phyloP scores from a whole-genome alignment of 352 stramenopile species.

The Globisporangium spinosum region DNA sequence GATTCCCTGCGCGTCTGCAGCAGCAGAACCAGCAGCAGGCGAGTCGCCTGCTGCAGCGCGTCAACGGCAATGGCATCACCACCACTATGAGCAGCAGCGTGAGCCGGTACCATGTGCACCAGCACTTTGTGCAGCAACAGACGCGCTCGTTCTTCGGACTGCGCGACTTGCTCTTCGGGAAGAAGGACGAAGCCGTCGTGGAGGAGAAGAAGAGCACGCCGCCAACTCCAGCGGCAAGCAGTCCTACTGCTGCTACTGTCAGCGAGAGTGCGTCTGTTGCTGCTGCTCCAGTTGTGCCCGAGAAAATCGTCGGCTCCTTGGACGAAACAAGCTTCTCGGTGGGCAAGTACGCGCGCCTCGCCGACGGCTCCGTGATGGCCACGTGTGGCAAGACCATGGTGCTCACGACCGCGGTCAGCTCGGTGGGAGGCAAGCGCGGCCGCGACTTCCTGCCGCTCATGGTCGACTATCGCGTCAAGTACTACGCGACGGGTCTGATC shows the following conservation, averaged over 20 bases:
- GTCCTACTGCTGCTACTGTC: not conserved
- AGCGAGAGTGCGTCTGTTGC: constrained; percentile 6
- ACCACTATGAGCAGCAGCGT: not conserved
- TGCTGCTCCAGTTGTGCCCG: constrained; percentile 12
- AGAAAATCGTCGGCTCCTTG: constrained; percentile 42
- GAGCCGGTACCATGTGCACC: constrained; percentile 13
- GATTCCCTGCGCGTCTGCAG: constrained; percentile 18
- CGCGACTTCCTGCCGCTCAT: constrained; percentile 89
- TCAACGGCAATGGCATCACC: constrained; percentile 5
- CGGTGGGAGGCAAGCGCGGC: constrained; percentile 34
- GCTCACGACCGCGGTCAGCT: constrained; percentile 82
- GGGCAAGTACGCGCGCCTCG: constrained; percentile 79
- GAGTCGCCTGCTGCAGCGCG: not conserved
- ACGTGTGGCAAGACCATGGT: constrained; percentile 83
- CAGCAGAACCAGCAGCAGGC: not conserved
- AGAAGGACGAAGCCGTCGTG: constrained; percentile 27
- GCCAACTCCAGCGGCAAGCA: not conserved
- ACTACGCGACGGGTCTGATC: constrained; percentile 82
- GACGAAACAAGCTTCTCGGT: constrained; percentile 58
- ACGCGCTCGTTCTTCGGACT: constrained; percentile 58
- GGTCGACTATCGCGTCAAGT: constrained; percentile 93
- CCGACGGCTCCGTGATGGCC: constrained; percentile 82
- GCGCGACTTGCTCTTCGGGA: constrained; percentile 59
- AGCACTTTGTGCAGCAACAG: constrained; percentile 18
- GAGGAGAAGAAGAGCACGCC: constrained; percentile 13